Conservation (phyloP, 1,284 basidiomycete genomes). For the Ceratorhiza oryzae-sativae region DNA sequence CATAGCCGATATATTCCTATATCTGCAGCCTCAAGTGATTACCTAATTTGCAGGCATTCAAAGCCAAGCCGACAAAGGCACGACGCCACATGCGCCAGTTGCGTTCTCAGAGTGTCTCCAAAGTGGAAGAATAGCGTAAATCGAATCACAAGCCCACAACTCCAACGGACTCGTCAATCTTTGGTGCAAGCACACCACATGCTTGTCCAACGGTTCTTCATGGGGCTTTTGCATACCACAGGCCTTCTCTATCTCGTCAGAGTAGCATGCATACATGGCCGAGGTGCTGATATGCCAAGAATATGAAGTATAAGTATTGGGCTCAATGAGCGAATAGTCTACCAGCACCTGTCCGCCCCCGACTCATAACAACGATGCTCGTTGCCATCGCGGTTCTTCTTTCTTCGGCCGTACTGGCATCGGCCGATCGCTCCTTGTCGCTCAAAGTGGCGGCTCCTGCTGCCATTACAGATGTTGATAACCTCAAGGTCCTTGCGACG, state of each 20-base stretch:
- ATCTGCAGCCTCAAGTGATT: neutral
- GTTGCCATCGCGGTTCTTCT: slow-evolving; percentile 5
- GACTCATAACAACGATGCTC: slow-evolving; percentile 20
- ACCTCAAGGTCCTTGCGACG: slow-evolving; percentile 54
- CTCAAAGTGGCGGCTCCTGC: slow-evolving; percentile 48
- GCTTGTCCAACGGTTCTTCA: neutral
- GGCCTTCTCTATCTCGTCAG: neutral
- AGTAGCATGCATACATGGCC: neutral
- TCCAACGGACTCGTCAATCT: neutral
- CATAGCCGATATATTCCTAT: too few relatives aligned
- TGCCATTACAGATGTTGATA: slow-evolving; percentile 52
- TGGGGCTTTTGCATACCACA: neutral
- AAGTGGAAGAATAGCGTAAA: neutral
- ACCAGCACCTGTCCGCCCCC: neutral
- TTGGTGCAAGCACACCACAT: neutral
- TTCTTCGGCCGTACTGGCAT: slow-evolving; percentile 20
- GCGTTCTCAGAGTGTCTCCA: neutral
- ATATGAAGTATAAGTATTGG: neutral
- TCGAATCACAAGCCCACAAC: neutral
- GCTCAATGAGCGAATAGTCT: neutral
- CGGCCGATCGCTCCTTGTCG: slow-evolving; percentile 34
- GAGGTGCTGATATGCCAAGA: neutral
- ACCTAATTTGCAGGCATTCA: neutral
- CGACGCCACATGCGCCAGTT: neutral
- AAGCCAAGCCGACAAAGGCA: neutral